Conservation (phyloP, 2,329 filamentous ascomycete species). For the Ophiosphaerella narmari region DNA sequence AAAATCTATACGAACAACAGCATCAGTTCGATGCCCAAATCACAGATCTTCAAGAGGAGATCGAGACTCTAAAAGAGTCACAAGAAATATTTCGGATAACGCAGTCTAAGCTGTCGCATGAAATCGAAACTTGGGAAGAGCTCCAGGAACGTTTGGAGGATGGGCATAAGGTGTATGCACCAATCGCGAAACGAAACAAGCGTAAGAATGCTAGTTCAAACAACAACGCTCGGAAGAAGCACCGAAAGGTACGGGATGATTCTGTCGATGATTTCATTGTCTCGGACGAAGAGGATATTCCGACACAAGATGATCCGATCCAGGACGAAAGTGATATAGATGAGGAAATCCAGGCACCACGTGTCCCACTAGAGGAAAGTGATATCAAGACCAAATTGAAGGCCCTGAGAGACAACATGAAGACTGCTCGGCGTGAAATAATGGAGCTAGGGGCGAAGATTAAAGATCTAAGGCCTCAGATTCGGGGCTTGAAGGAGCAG, state of each 20-base stretch:
- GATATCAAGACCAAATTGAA: conserved; percentile 51
- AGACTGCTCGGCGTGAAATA: conserved; percentile 43
- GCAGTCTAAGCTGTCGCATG: conserved; percentile 46
- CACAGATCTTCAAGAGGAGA: conserved; percentile 19
- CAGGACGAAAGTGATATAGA: conserved; percentile 28
- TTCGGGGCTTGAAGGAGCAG: conserved; percentile 35
- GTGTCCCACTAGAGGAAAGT: conserved; percentile 47
- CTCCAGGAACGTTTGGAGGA: conserved; percentile 45
- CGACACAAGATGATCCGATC: conserved; percentile 30
- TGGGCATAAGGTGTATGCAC: conserved; percentile 51
- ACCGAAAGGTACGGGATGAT: conserved; percentile 9
- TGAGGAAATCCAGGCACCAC: conserved; percentile 26
- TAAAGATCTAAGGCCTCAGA: conserved; percentile 31
- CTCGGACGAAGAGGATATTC: conserved; percentile 21
- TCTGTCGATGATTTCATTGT: conserved; percentile 23
- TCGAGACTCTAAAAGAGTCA: conserved; percentile 37
- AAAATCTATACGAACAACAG: conserved; percentile 31
- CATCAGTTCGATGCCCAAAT: conserved; percentile 20
- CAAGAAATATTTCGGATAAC: conserved; percentile 41
- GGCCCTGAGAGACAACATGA: conserved; percentile 51
- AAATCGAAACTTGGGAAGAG: conserved; percentile 53
- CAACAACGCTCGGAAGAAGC: conserved; percentile 23
- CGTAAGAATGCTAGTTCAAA: conserved; percentile 42
- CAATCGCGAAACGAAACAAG: conserved; percentile 42
- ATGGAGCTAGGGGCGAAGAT: conserved; percentile 36